phyloP scores from a whole-genome alignment of 495 filamentous ascomycete genomes.

The Penicillium manginii region DNA sequence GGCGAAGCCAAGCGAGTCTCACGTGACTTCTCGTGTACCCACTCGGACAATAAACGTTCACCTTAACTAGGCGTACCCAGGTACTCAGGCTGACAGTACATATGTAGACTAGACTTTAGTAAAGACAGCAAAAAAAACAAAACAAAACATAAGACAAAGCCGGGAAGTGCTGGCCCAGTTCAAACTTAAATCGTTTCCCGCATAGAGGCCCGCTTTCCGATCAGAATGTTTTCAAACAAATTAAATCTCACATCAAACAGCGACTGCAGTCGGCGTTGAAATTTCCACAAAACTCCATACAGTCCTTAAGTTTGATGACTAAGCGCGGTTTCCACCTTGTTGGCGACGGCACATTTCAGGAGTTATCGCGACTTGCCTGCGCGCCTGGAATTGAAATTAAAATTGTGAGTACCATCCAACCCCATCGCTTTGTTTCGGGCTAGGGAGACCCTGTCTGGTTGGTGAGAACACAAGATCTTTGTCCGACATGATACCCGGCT shows the following conservation, averaged over 20 bases:
- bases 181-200: too few relatives aligned
- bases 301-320: conserved; percentile 4
- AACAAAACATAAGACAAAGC: too few relatives aligned
- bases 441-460: neutral
- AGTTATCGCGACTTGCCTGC: conserved; percentile 6
- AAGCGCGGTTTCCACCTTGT: neutral
- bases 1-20: neutral
- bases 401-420: conserved; percentile 6
- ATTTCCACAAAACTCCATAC: too few relatives aligned
- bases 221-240: too few relatives aligned
- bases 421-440: neutral
- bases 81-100: too few relatives aligned
- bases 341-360: neutral
- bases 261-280: neutral
- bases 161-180: too few relatives aligned
- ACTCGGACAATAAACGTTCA: neutral
- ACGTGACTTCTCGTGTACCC: neutral
- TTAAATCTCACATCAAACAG: neutral
- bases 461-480: neutral
- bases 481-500: neutral
- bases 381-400: too few relatives aligned
- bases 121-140: too few relatives aligned
- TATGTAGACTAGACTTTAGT: too few relatives aligned
- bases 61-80: neutral
- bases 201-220: too few relatives aligned